Base-by-base conservation (phyloP, 768 basidiomycete species). In the Rhodotorula graminis region DNA sequence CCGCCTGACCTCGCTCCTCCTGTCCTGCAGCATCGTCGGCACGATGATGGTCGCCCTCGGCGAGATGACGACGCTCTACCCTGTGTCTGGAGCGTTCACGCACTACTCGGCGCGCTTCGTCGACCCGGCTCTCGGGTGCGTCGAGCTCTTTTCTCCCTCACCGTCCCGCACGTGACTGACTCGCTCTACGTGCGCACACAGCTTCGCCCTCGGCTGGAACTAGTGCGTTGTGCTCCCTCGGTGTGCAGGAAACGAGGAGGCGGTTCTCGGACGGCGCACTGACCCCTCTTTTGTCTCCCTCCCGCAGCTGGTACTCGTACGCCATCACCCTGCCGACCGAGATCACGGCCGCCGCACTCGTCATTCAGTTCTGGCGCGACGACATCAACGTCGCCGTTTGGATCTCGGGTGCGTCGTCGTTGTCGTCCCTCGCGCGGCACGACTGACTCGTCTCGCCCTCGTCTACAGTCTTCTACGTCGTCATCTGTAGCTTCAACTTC, bases 21-120 rank as follows among this genome's bases (percentile, higher is more conserved):
- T 21, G 5, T 49, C 23, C 11, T 40, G 10, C 62, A 52, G 55
- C 12, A 56, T 57, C 49, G 67, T 68, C 14, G 80, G 80, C 74
- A 74, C 80, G 0, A 81, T 81, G 79, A 81, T 82, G 81, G 77
- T 76, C 49, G 77, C 66, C 3, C 50, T 67, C 11, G 66, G 66
- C 33, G 66, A 71, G 49, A 76, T 83, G 80, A 80, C 79, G 2
- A 77, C 81, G 15, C 71, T 82, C 33, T 81, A 76, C 76, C 82
- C 82, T 3, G 78, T 64, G 9, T 67, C 81, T 57, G 71, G 83
- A 71, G 70, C 81, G 66, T 82, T 84, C 76, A 84, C 84, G 21
- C 81, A 84, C 55, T 84, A 86, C 65, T 84, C 86, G 3, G 73
- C 80, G 16, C 78, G 82, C 15, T 83, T 82, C 76, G 72, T 82